Evolutionary conservation across 1,284 basidiomycete species (phyloP).

Genomic region (Volvariella surrecta): DNA sequence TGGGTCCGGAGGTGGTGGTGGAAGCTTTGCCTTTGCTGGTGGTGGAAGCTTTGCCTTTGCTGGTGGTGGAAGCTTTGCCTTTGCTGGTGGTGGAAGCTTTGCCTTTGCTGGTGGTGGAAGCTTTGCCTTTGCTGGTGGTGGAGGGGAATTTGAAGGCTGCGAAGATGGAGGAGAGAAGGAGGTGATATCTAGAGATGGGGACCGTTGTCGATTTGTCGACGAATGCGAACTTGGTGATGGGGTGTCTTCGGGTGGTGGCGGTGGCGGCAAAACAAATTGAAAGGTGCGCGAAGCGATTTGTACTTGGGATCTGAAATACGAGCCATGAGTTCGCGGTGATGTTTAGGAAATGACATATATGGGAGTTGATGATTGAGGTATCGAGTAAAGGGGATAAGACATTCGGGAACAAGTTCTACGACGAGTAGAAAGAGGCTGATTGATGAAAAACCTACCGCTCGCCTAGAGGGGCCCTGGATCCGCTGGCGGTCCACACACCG

Average conservation of each 20-base stretch:
- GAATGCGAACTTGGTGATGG: conserved; percentile 69
- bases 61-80: conserved; percentile 27
- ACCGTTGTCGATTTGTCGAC: conserved; percentile 46
- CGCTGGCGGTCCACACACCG: conserved; percentile 87
- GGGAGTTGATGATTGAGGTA: conserved; percentile 11
- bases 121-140: conserved; percentile 35
- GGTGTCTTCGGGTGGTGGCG: conserved; percentile 63
- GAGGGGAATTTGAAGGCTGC: conserved; percentile 63
- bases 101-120: conserved; percentile 27
- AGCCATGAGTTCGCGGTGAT: conserved; percentile 9
- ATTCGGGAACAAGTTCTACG: too few species aligned
- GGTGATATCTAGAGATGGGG: conserved; percentile 71
- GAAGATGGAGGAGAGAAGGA: conserved; percentile 78
- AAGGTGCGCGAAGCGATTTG: conserved; percentile 98
- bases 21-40: conserved; percentile 28
- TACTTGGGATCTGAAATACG: conserved; percentile 78
- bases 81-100: conserved; percentile 41
- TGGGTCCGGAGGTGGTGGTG: conserved; percentile 26
- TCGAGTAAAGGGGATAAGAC: too few species aligned
- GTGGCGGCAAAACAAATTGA: conserved; percentile 87
- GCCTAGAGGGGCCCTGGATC: conserved; percentile 73
- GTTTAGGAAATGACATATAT: conserved; percentile 1
- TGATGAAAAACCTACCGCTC: conserved; percentile 54
- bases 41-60: conserved; percentile 40
- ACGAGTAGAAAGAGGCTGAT: background rate